phyloP scores from a whole-genome alignment of 306 rosid genomes.

The Vigna reflexopilosa region DNA sequence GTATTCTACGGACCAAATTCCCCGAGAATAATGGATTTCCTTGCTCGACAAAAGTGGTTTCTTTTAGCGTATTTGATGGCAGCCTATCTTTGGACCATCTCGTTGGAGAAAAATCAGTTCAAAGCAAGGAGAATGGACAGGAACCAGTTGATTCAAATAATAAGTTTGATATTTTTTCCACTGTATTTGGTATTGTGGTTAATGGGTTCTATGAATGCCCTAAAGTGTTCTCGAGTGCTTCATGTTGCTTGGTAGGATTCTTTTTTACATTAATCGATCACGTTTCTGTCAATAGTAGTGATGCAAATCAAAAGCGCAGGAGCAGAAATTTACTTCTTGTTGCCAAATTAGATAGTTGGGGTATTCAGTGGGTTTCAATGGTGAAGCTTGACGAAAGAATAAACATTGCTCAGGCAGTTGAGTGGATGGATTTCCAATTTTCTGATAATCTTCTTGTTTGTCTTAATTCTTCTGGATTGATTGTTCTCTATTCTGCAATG shows the following conservation, averaged over 20 bases:
- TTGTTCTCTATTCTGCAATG: conserved; percentile 69
- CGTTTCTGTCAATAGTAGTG: conserved; percentile 44
- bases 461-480: conserved; percentile 74
- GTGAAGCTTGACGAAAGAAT: conserved; percentile 75
- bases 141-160: conserved; percentile 48
- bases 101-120: conserved; percentile 44
- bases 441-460: conserved; percentile 79
- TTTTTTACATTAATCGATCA: conserved; percentile 58
- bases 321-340: conserved; percentile 68
- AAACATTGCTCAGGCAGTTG: conserved; percentile 49
- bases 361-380: conserved; percentile 79
- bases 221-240: conserved; percentile 81
- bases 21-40: conserved; percentile 76
- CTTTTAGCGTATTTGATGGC: conserved; percentile 74
- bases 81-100: conserved; percentile 55
- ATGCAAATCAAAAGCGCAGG: conserved; percentile 52
- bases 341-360: conserved; percentile 65
- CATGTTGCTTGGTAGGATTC: conserved; percentile 72
- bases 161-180: conserved; percentile 58
- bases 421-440: conserved; percentile 84
- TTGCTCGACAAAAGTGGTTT: conserved; percentile 74
- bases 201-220: conserved; percentile 66
- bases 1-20: conserved; percentile 66
- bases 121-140: conserved; percentile 51
- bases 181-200: conserved; percentile 64